Base-by-base conservation (phyloP, 2,329 filamentous ascomycete species). In the Eurotiales sp. region DNA sequence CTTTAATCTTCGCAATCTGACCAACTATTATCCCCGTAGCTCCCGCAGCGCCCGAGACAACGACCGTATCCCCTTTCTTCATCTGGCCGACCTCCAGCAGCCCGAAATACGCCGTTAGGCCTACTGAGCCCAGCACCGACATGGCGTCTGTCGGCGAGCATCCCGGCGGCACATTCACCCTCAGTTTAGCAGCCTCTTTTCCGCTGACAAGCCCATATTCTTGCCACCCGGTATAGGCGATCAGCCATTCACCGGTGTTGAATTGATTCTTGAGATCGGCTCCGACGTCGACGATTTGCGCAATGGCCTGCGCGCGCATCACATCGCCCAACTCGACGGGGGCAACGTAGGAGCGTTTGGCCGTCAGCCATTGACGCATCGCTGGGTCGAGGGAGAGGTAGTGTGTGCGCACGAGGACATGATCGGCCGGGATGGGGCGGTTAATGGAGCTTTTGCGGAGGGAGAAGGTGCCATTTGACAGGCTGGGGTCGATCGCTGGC, bases 1-100 rank as follows among this genome's bases (percentile, higher is more conserved):
- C 87, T 67, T 83, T 82, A 48, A 89, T 71, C 74, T 88, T 90
- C 15, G 86, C 86, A 58, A 91, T 88, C 70, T 92, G 88, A 0
- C 86, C 87, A 0, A 82, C 87, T 1, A 91, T 81, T 61, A 80
- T 86, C 1, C 88, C 88, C 0, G 88, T 91, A 0, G 87, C 88
- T 2, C 88, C 88, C 0, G 88, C 88, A 1, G 88, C 88, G 6
- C 86, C 87, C 8, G 83, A 87, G 0, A 92, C 85, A 7, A 91
- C 86, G 1, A 92, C 87, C 3, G 86, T 83, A 57, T 91, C 86
- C 4, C 86, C 86, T 1, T 78, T 67, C 66, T 85, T 82, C 36
- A 86, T 81, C 50, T 85, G 72, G 2, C 82, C 87, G 41, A 91
- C 80, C 50, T 86, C 79, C 25, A 81, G 67, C 64, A 91, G 81